A percentile compares a stretch with the other conserved stretches of the same genome.
Evolutionary conservation across 257 asterid genomes (phyloP).

Genomic region (Pogostemon cablin): DNA sequence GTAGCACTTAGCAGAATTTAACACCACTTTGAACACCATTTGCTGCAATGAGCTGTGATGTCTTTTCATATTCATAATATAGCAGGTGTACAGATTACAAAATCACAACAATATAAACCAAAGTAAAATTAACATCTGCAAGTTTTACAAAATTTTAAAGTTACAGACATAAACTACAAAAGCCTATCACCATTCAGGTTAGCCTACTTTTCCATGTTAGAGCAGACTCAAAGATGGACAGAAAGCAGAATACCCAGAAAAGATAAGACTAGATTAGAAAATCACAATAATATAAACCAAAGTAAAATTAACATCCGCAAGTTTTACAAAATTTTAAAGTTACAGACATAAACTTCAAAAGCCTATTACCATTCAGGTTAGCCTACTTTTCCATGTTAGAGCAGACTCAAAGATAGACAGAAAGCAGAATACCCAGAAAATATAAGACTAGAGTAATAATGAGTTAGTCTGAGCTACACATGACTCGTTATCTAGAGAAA

Average conservation of each 20-base stretch:
- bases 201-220: not conserved
- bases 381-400: not conserved
- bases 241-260: slow-evolving; percentile 1
- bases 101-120: not conserved
- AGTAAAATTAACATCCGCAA: not conserved
- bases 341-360: not conserved
- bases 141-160: not conserved
- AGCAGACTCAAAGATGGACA: not conserved
- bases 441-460: not conserved
- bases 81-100: not conserved
- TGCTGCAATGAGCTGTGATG: not conserved
- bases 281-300: not conserved
- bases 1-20: not conserved
- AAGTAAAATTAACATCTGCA: not conserved
- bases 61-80: not conserved
- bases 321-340: not conserved
- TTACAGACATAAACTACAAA: not conserved
- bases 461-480: not conserved
- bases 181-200: not conserved
- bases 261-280: not conserved
- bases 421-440: not conserved
- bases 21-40: not conserved
- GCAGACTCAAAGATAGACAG: not conserved
- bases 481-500: not conserved
- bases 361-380: not conserved